Base-by-base conservation (phyloP, 305 asterid genomes). In the Ruellia speciosa region DNA sequence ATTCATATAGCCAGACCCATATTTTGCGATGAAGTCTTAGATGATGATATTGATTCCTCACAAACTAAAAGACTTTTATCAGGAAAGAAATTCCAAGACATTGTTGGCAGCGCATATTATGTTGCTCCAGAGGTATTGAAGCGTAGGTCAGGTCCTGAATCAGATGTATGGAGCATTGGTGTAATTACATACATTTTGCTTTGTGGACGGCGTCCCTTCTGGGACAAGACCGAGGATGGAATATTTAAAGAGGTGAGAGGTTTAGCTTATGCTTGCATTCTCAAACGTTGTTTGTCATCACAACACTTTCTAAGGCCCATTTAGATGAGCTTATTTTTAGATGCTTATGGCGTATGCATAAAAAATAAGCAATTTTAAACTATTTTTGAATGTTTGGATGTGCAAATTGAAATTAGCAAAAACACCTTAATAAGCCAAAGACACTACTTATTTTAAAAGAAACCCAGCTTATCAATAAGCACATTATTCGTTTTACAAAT, bases 211-310 rank as follows among this genome's bases (percentile, higher is more conserved):
- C 84, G 96, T 49, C 98, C 98, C 37, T 90, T 90, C 75, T 90
- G 98, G 98, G 95, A 87, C 73, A 90, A 75, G 75, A 86, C 95
- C 0, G 93, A 86, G 77, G 95, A 86, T 69, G 95, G 95, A 56
- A 81, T 86, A 64, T 83, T 86, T 70, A 86, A 85, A 74, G 95
- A 90, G 97, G 97, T 87, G 49, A 56, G 75, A n/a, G 56, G 18
- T 46, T 37, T 14, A 14, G 51, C 46, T 28, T 48, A 7, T 34
- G 46, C n/a, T 50, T 17, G 7, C 33, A 7, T 60, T 43, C 6
- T 43, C 16, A 43, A n/a, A n/a, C 4, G n/a, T 43, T 5, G 49
- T 43, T 43, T 43, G 16, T 6, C 49, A 12, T n/a, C 49, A 13
- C 16, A 40, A 33, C 13, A 28, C 24, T 51, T 51, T 51, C 8